Evolutionary conservation across 106 monocot species (phyloP), one percentile per base, ranked within the genome.

Genomic region (Apostasia ramifera): DNA sequence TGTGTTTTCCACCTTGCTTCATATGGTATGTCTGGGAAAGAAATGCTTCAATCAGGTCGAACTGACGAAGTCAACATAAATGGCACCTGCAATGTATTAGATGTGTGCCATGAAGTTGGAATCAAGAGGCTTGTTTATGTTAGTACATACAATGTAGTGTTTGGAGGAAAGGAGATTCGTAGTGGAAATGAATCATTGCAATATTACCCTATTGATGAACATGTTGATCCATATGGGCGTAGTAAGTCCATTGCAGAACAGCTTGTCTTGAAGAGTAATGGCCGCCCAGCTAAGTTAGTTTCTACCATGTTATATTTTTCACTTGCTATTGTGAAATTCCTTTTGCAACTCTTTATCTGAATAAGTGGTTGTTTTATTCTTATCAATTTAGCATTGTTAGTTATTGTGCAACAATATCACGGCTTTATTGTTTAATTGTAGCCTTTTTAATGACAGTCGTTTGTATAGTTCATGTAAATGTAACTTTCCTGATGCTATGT

Each of bases 1-100:
- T 90, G 92, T 74, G 98, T 93, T 73, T 99, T 93, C 72, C 98
- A 99, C 70, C 81, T 99, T 59, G 98, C 98, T 45, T 99, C 98
- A 6, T 99, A 77, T 70, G 98, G 98, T 43, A 99, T 99, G 98
- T 99, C 93, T 41, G 90, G 98, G 53, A 99, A 99, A 77, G 87
- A 93, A 70, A 99, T 99, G 98, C 82, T 99, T 61, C 93, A 90
- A 53, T 14, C 90, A 8, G 74, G 81, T 3, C 85, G 81, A 38
- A 66, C 74, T n/a, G 98, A 99, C 73, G 63, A 71, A 63, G 72
- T 93, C 47, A 99, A 99, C 67, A 73, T 99, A 76, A 81, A 85
- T 60, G 93, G 98, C 43, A 99, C 98, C 15, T 93, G 98, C 87
- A 90, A 90, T 52, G 68, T 99, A 48, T 71, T 99, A 63, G 90